phyloP scores from a whole-genome alignment of 2,329 filamentous ascomycete genomes.

The Aspergillus sp. region DNA sequence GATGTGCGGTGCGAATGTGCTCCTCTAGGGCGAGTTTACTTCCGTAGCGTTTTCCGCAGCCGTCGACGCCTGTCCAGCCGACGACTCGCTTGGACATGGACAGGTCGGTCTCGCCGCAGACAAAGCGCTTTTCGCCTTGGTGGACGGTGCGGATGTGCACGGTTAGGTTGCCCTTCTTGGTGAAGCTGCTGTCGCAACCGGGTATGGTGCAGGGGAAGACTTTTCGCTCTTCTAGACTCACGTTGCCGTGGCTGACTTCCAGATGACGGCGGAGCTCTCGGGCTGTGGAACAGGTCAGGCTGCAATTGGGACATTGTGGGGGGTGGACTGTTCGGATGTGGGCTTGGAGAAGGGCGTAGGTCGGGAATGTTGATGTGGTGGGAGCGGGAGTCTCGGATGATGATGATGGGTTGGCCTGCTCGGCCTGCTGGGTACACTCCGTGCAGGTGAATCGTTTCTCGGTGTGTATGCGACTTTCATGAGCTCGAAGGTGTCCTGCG shows the following conservation, averaged over 20 bases:
- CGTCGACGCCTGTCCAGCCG: conserved; percentile 63
- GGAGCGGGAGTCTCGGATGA: conserved; percentile 26
- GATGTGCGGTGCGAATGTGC: conserved; percentile 79
- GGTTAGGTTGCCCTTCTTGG: conserved; percentile 78
- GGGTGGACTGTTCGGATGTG: conserved; percentile 74
- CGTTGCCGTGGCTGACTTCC: conserved; percentile 71
- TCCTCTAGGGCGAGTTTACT: conserved; percentile 79
- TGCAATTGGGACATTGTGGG: conserved; percentile 73
- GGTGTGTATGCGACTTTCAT: conserved; percentile 70
- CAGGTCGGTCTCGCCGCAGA: conserved; percentile 73
- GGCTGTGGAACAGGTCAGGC: conserved; percentile 65
- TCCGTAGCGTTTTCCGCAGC: conserved; percentile 74
- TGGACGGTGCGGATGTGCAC: conserved; percentile 78
- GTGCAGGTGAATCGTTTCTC: conserved; percentile 73
- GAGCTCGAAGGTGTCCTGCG: conserved; percentile 68
- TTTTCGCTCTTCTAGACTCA: conserved; percentile 62
- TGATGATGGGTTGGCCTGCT: conserved; percentile 31
- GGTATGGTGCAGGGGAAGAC: conserved; percentile 66
- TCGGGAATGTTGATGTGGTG: conserved; percentile 64
- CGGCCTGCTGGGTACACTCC: conserved; percentile 59
- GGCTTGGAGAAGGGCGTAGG: conserved; percentile 67
- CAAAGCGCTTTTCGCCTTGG: conserved; percentile 69
- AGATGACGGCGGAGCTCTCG: conserved; percentile 74
- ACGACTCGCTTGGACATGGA: conserved; percentile 58
- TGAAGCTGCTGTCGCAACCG: conserved; percentile 75